Conservation (phyloP, 2,329 filamentous ascomycete species). For the Aurifilum marmelostoma region DNA sequence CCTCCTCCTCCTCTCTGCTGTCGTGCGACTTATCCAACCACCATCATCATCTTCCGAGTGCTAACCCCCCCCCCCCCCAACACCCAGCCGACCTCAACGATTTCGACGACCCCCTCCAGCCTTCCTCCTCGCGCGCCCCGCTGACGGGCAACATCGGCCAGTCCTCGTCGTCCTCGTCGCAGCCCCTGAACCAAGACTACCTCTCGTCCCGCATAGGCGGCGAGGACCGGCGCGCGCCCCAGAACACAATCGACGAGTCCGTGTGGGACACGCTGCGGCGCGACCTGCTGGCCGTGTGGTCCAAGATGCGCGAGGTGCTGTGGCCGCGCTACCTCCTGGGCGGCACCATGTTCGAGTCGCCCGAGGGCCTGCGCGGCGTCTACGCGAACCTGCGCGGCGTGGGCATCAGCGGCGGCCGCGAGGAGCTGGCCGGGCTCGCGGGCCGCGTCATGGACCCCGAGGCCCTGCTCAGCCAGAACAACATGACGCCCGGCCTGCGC, state of each 20-base stretch:
- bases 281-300: conserved; percentile 91
- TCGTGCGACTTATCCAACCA: not conserved
- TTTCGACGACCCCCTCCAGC: conserved; percentile 82
- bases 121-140: conserved; percentile 72
- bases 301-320: conserved; percentile 96
- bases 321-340: conserved; percentile 92
- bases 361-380: conserved; percentile 59
- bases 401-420: conserved; percentile 61
- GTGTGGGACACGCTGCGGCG: conserved; percentile 97
- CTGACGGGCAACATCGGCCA: conserved; percentile 80
- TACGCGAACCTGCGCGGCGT: conserved; percentile 64
- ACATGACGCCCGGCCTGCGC: conserved; percentile 86
- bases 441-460: conserved; percentile 68
- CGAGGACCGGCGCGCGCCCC: conserved; percentile 85
- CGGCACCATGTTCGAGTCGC: conserved; percentile 64
- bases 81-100: conserved; percentile 79
- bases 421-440: conserved; percentile 64
- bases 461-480: conserved; percentile 59
- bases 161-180: conserved; percentile 53
- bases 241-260: conserved; percentile 94
- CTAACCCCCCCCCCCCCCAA: not conserved
- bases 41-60: not conserved
- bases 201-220: conserved; percentile 88
- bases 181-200: conserved; percentile 72
- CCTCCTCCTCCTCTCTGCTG: conserved; percentile 16